Evolutionary conservation across 176 grass and related monocot species (phyloP), one percentile per base, ranked within the genome.

Genomic region (Sorghum bicolor): DNA sequence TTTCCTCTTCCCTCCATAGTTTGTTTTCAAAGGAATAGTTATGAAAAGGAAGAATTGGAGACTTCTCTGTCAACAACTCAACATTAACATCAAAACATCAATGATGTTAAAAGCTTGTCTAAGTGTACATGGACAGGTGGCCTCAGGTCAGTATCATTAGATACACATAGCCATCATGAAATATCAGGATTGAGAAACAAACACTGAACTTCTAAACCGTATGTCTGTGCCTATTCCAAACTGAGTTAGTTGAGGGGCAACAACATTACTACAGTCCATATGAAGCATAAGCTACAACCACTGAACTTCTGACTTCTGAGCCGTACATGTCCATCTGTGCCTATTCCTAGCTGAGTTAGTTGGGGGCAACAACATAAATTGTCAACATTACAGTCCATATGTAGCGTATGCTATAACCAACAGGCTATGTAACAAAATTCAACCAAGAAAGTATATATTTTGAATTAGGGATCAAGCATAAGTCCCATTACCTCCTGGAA

Each of bases 51-150:
- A 66, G 24, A 66, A 25, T 26, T 12, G 34, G 33, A 86, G 37
- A 74, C 68, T 83, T 60, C 11, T 3, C 24, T 37, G 30, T 83
- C 79, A 74, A 86, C 11, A 78, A 82, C 67, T 75, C 3, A 69
- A 75, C n/a, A 74, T 69, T 83, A 80, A 68, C 69, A 83, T 60
- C 37, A 66, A 78, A 70, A 60, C 33, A 60, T 83, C 44, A 75
- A 83, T 83, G 41, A 83, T 74, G 57, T 58, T 48, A 82, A 29
- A 90, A 61, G 47, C 58, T 0, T 83, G 37, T 87, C 80, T 44
- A 83, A 19, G 48, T 31, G 20, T 25, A 43, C 26, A 53, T 82
- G 79, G 57, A 83, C 44, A 83, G 57, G 47, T 83, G 45, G 29
- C 62, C 67, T 75, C 38, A 40, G 61, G 84, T 83, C 67, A 73